These are phyloP conservation scores for Pseudozyma hubeiensis DNA, from an alignment of 1,284 basidiomycete genomes.

Conservation along the genomic window DNA sequence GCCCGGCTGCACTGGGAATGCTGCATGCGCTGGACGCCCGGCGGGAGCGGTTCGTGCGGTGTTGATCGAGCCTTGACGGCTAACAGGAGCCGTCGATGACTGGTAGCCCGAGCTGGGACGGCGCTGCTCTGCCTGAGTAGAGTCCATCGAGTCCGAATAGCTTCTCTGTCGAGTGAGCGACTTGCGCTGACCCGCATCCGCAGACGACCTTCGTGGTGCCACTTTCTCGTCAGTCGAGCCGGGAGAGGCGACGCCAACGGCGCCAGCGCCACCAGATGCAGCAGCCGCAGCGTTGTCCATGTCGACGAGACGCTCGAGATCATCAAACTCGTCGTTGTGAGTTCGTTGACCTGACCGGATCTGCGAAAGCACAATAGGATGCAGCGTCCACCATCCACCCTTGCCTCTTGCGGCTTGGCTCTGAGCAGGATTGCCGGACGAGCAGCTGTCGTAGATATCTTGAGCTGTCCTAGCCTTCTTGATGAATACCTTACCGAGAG, in stretches of 20 bases:
- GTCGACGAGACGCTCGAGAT: slow-evolving; percentile 46
- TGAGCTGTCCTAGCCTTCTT: slow-evolving; percentile 57
- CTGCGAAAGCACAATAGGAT: slow-evolving; percentile 39
- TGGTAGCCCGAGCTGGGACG: slow-evolving; percentile 15
- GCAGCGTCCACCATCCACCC: slow-evolving; percentile 61
- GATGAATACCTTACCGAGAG: slow-evolving; percentile 60
- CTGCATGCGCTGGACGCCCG: slow-evolving; percentile 1
- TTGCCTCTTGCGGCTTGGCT: slow-evolving; percentile 58
- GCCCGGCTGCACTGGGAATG: slow-evolving; percentile 3
- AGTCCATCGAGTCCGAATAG: slow-evolving; percentile 49
- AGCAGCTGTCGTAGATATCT: slow-evolving; percentile 58
- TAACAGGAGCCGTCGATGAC: slow-evolving; percentile 30
- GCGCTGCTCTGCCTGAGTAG: slow-evolving; percentile 19
- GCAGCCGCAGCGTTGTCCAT: slow-evolving; percentile 32
- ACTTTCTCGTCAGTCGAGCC: slow-evolving; percentile 7
- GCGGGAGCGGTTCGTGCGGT: slow-evolving; percentile 1
- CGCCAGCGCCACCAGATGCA: neutral
- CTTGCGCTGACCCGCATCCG: slow-evolving; percentile 11
- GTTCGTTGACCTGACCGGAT: slow-evolving; percentile 44
- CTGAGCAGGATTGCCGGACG: slow-evolving; percentile 51
- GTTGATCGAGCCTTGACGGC: slow-evolving; percentile 25
- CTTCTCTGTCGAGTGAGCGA: slow-evolving; percentile 41
- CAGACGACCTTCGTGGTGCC: slow-evolving; percentile 3
- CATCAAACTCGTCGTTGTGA: slow-evolving; percentile 49
- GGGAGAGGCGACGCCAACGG: neutral